Evolutionary conservation across 1,139 yeast species (phyloP), one percentile per base, ranked within the genome.

Genomic region (Hansenula lynferdii): DNA sequence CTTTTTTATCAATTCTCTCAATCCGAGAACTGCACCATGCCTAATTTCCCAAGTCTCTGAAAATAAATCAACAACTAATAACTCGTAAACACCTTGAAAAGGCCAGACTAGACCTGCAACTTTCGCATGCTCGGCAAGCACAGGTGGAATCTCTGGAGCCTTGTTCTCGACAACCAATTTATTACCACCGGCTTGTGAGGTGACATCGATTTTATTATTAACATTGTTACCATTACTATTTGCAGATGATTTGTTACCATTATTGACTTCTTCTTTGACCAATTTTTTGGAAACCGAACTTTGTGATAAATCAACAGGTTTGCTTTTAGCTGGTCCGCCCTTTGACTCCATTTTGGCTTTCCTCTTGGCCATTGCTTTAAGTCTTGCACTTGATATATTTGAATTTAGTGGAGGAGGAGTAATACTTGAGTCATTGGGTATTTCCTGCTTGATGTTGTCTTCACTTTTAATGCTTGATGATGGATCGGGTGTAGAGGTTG

Each of bases 21-120:
- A 67, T 0, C 98, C 98, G 49, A 92, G 70, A 7, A 96, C 87
- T 0, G 97, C 92, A 29, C 98, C 99, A 61, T 94, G 99, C 51
- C 99, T 78, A 15, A 83, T 72, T 64, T 94, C 98, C 99, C 99
- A 94, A 38, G 75, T 71, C 33, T 86, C 94, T 49, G 84, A 83
- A 57, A 87, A 87, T 42, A 94, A 64, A 53, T 90, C 96, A 32
- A 79, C 79, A 46, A 87, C 67, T 31, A 94, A 62, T 24, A 90
- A 65, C 55, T 89, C 97, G 56, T 84, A 89, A n/a, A 92, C 82
- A n/a, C 97, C 96, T 67, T 90, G 97, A 51, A 90, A 86, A 42
- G 89, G 95, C 97, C 98, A 94, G 1, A 86, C 84, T 35, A 82
- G 68, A 6, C 89, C 92, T 1, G 85, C 80, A 8, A 81, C 85